Conservation (phyloP, 73 alveolate genomes). For the Paramecium sexaurelia region DNA sequence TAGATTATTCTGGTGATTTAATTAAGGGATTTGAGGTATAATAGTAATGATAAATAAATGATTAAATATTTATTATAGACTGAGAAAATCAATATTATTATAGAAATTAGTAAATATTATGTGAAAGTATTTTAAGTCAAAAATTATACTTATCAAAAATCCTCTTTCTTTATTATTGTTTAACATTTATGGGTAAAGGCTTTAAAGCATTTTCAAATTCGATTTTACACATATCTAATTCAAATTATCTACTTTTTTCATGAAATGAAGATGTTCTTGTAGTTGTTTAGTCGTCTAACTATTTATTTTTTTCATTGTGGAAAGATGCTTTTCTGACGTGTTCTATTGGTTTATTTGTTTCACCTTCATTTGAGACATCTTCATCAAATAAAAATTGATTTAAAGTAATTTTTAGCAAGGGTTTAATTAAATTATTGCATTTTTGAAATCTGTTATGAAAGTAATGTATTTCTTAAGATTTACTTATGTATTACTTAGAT, state of each 20-base stretch:
- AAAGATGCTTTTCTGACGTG: not conserved
- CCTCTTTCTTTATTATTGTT: not conserved
- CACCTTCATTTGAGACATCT: conserved; percentile 25
- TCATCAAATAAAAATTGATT: not conserved
- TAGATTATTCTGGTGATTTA: not conserved
- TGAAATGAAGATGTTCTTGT: not conserved
- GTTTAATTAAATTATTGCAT: not conserved
- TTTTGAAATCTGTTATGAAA: not conserved
- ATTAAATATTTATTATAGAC: not conserved
- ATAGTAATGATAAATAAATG: not conserved
- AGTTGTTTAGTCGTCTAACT: not conserved
- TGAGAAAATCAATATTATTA: not conserved
- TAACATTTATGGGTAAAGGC: not conserved
- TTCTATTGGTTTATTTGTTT: not conserved
- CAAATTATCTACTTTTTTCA: not conserved
- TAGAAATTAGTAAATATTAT: not conserved
- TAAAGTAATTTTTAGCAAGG: not conserved
- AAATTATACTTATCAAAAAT: not conserved
- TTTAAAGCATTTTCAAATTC: not conserved
- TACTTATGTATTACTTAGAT: not conserved
- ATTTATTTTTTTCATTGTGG: not conserved
- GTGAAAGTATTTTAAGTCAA: not conserved
- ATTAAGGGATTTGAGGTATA: not conserved
- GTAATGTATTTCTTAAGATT: not conserved
- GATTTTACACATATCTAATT: not conserved